Conservation (phyloP, 1,284 basidiomycete species). For the Ustilago cynodontis region DNA sequence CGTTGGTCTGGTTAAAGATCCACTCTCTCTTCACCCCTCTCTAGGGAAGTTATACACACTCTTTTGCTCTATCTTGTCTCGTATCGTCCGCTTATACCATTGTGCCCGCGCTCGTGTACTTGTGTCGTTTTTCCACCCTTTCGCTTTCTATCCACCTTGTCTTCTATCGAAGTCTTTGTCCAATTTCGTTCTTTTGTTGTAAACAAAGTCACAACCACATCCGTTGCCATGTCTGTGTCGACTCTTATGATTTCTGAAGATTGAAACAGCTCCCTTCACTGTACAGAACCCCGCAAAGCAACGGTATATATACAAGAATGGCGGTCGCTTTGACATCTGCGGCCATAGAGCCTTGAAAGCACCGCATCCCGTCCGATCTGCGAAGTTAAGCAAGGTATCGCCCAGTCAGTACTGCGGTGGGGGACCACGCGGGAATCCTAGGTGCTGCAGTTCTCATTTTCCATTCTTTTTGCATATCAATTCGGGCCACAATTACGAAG, state of each 20-base stretch:
- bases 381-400: constrained; percentile 83
- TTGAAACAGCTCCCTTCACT: neutral
- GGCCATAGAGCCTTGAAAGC: constrained; percentile 83
- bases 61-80: neutral
- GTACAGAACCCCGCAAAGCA: neutral
- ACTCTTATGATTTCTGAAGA: neutral
- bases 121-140: neutral
- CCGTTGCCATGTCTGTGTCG: neutral
- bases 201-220: constrained; percentile 10
- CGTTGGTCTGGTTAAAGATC: constrained; percentile 32
- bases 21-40: neutral
- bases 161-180: neutral
- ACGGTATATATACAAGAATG: neutral
- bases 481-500: too few relatives aligned
- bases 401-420: constrained; percentile 86
- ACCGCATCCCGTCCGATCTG: constrained; percentile 85
- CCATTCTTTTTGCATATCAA: neutral
- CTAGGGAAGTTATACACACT: constrained; percentile 1
- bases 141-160: constrained; percentile 11
- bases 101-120: constrained; percentile 9
- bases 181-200: neutral
- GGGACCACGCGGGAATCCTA: constrained; percentile 85
- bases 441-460: constrained; percentile 72
- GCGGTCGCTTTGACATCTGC: constrained; percentile 72
- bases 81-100: constrained; percentile 25